Evolutionary conservation across 139 green algal genomes (phyloP).

Genomic region (Asterochloris sp.): DNA sequence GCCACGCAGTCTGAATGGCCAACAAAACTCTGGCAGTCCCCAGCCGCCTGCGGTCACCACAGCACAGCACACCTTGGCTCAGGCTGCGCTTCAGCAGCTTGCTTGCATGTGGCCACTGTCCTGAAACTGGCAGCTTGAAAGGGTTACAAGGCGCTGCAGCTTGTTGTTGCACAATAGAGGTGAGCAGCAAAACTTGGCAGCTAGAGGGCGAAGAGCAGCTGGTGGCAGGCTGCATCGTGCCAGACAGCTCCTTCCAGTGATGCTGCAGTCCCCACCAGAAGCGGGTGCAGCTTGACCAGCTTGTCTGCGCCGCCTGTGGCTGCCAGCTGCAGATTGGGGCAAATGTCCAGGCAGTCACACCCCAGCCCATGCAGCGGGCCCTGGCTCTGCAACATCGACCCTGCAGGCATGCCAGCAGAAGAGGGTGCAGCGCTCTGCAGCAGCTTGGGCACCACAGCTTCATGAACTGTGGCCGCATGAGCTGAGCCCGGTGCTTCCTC

Average conservation of each 20-base stretch:
- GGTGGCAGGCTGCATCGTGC: no score
- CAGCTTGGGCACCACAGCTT: neutral
- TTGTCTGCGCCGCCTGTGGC: conserved; percentile 38
- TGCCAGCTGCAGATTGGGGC: conserved; percentile 23
- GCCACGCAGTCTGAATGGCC: conserved; percentile 42
- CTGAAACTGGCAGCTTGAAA: no score
- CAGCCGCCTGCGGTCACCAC: neutral
- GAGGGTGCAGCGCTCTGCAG: conserved; percentile 5
- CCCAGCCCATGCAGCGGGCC: conserved; percentile 9
- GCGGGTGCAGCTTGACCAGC: conserved; percentile 34
- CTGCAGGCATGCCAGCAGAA: conserved; percentile 4
- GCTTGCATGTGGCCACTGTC: no score
- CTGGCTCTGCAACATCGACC: neutral
- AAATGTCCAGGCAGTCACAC: conserved; percentile 14
- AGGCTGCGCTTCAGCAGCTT: no score
- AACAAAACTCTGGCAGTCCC: conserved; percentile 37
- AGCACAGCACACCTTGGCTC: neutral
- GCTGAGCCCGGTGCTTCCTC: no score
- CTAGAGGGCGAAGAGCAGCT: no score
- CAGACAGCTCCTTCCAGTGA: neutral
- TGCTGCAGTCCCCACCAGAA: neutral
- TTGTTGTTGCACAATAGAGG: no score
- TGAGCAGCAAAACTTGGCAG: no score
- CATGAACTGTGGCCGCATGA: no score
- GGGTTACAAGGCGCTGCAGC: no score